Evolutionary conservation across 768 basidiomycete species (phyloP).

Genomic region (Suillus luteus): DNA sequence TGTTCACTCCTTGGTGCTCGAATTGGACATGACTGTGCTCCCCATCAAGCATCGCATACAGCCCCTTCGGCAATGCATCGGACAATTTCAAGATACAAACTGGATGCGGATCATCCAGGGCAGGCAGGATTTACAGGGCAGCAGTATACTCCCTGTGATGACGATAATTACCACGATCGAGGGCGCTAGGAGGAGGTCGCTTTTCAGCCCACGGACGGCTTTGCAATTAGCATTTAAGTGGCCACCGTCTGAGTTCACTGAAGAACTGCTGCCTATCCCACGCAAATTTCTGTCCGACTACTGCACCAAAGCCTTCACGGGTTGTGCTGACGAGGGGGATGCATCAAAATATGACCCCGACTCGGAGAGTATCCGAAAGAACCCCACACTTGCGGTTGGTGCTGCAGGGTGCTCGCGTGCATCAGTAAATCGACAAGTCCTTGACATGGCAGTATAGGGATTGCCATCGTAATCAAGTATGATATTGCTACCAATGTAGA

Average conservation of each 20-base stretch:
- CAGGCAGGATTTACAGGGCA: constrained; percentile 1
- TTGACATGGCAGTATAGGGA: too few relatives aligned
- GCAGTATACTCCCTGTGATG: not conserved
- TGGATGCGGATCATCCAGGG: not conserved
- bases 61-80: not conserved
- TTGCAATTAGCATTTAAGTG: constrained; percentile 2
- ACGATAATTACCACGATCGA: constrained; percentile 5
- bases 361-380: not conserved
- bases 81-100: not conserved
- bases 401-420: not conserved
- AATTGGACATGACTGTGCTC: constrained; percentile 2
- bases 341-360: not conserved
- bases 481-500: too few relatives aligned
- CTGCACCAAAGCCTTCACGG: not conserved
- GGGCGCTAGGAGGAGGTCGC: constrained; percentile 1
- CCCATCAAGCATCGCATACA: constrained; percentile 5
- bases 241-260: not conserved
- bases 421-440: too few relatives aligned
- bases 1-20: not conserved
- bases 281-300: not conserved
- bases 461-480: too few relatives aligned
- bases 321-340: not conserved
- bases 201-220: constrained; percentile 3
- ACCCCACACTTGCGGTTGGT: not conserved
- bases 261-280: not conserved